Evolutionary conservation across 2,329 filamentous ascomycete species (phyloP).

Genomic region (Exophiala aquamarina): DNA sequence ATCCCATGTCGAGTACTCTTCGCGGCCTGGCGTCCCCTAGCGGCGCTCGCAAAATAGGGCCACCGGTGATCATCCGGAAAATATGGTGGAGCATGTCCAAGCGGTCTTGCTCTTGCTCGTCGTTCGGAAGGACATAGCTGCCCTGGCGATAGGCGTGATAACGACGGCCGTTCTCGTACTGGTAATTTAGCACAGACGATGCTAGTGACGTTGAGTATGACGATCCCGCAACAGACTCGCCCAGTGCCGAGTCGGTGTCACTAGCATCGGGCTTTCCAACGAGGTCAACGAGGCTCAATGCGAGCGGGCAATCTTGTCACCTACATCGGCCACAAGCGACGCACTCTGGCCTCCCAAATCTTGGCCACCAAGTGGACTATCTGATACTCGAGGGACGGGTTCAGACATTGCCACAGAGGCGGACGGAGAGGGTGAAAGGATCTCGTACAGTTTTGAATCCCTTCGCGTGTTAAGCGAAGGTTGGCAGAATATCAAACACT

Average conservation of each 20-base stretch:
- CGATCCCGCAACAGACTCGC: slow-evolving; percentile 1
- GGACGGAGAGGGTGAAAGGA: too few species aligned
- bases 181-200: slow-evolving; percentile 8
- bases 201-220: slow-evolving; percentile 1
- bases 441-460: too few species aligned
- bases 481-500: too few species aligned
- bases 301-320: too few species aligned
- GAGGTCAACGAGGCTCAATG: too few species aligned
- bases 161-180: slow-evolving; percentile 39
- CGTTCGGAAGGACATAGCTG: slow-evolving; percentile 35
- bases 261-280: background rate
- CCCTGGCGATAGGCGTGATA: slow-evolving; percentile 42
- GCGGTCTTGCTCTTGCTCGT: slow-evolving; percentile 36
- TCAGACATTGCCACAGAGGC: too few species aligned
- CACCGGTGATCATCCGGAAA: slow-evolving; percentile 11
- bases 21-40: slow-evolving; percentile 28
- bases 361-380: too few species aligned
- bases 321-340: too few species aligned
- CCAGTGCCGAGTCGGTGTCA: slow-evolving; percentile 4
- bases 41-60: slow-evolving; percentile 37
- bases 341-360: too few species aligned
- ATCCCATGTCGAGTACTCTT: slow-evolving; percentile 39
- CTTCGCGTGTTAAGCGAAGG: too few species aligned
- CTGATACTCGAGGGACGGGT: too few species aligned
- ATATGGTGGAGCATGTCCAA: slow-evolving; percentile 29